Evolutionary conservation across 345 rosid species (phyloP).

Genomic region (Eucalyptus globulus): DNA sequence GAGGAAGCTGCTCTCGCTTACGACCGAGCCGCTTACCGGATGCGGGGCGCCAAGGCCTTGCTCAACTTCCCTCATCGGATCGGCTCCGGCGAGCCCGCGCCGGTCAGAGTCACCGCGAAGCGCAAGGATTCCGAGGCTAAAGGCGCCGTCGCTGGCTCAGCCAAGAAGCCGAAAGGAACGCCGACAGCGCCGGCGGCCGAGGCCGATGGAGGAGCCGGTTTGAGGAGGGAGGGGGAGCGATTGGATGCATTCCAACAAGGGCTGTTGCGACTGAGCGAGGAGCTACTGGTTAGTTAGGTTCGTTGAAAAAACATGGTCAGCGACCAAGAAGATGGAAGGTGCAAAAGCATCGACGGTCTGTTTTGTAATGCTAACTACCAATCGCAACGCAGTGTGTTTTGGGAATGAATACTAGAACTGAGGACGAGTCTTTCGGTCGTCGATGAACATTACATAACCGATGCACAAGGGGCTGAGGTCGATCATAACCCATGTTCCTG

Average conservation of each 20-base stretch:
- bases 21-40: slow-evolving; percentile 53
- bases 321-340: neutral
- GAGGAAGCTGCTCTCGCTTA: slow-evolving; percentile 75
- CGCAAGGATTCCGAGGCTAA: slow-evolving; percentile 11
- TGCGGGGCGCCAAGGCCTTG: slow-evolving; percentile 59
- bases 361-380: neutral
- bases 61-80: slow-evolving; percentile 53
- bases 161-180: neutral
- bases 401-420: neutral
- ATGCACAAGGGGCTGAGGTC: neutral
- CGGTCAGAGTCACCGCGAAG: slow-evolving; percentile 59
- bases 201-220: neutral
- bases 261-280: neutral
- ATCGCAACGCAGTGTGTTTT: neutral
- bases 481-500: neutral
- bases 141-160: neutral
- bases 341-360: neutral
- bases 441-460: neutral
- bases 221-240: neutral
- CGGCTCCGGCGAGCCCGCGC: slow-evolving; percentile 52
- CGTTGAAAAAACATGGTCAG: neutral
- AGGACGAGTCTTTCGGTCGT: neutral
- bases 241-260: neutral
- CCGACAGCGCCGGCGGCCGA: neutral
- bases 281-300: neutral